Conservation (phyloP, 2,329 filamentous ascomycete genomes). For the Hawksworthiomyces lignivorus region DNA sequence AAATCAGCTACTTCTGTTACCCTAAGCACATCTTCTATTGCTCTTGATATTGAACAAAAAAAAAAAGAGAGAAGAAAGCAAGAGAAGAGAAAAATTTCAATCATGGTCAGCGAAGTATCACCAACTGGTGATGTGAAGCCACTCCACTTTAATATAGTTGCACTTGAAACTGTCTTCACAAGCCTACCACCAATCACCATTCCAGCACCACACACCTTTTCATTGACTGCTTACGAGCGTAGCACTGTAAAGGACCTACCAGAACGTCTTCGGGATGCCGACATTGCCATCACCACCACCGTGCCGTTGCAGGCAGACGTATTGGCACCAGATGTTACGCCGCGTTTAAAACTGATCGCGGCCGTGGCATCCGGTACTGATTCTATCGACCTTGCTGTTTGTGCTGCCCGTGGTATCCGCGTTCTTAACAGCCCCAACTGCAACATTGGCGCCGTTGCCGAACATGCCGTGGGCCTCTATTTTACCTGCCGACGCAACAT, state of each 20-base stretch:
- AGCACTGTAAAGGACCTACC: constrained; percentile 18
- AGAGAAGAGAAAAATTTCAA: no score
- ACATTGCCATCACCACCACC: constrained; percentile 27
- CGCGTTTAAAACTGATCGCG: constrained; percentile 22
- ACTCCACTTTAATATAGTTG: constrained; percentile 23
- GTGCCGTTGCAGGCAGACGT: constrained; percentile 20
- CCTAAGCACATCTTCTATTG: no score
- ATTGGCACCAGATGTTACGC: constrained; percentile 17
- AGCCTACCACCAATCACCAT: constrained; percentile 18
- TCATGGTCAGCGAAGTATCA: no score
- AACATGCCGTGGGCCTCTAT: constrained; percentile 21
- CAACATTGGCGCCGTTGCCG: constrained; percentile 22
- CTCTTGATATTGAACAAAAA: no score
- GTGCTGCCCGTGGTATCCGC: constrained; percentile 18
- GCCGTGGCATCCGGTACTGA: constrained; percentile 22
- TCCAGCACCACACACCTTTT: constrained; percentile 22
- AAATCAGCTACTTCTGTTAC: no score
- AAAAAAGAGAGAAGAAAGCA: no score
- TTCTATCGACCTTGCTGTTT: constrained; percentile 17
- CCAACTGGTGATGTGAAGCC: background rate
- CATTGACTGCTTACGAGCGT: constrained; percentile 19
- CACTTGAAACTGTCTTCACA: constrained; percentile 24
- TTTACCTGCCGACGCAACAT: constrained; percentile 26
- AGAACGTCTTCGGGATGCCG: no score
- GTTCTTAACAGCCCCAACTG: constrained; percentile 21